phyloP scores from a whole-genome alignment of 2,329 filamentous ascomycete genomes.

The Sarocladiaceae sp. region DNA sequence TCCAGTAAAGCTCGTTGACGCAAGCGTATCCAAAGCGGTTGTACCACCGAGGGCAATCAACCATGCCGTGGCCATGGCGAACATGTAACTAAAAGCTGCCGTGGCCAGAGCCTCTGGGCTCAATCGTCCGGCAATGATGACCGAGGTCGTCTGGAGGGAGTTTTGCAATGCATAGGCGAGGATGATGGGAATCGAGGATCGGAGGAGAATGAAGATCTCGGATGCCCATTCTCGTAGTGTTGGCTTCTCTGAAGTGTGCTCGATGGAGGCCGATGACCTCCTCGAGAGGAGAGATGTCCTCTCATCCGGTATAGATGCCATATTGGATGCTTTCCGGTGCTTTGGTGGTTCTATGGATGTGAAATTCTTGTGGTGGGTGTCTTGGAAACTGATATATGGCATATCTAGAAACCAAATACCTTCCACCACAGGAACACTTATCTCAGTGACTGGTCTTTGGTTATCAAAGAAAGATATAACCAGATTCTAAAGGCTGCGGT shows the following conservation, averaged over 20 bases:
- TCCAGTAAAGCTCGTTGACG: slow-evolving; percentile 77
- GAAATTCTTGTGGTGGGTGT: background rate
- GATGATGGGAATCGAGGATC: slow-evolving; percentile 71
- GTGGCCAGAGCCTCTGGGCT: slow-evolving; percentile 77
- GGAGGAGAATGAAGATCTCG: slow-evolving; percentile 48
- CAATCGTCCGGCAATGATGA: slow-evolving; percentile 74
- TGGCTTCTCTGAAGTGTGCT: background rate
- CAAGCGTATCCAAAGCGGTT: slow-evolving; percentile 80
- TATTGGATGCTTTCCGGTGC: background rate
- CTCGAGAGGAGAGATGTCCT: slow-evolving; percentile 4
- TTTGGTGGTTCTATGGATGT: background rate
- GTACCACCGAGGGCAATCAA: slow-evolving; percentile 81
- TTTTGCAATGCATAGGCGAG: slow-evolving; percentile 83
- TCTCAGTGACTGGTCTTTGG: background rate
- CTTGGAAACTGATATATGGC: slow-evolving; percentile 6
- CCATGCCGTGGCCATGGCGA: slow-evolving; percentile 86
- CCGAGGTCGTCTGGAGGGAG: slow-evolving; percentile 76
- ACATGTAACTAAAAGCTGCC: slow-evolving; percentile 89
- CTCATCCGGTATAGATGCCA: slow-evolving; percentile 3
- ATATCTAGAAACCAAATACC: background rate
- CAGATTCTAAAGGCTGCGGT: background rate
- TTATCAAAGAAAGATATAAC: background rate
- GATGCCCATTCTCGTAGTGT: slow-evolving; percentile 16
- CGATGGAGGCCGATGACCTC: background rate
- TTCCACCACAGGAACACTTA: no score